Percentiles rank a stretch among this genome's conserved stretches.
Conservation (phyloP, 2,329 filamentous ascomycete genomes). For the Cladosporium austrohemisphaericum region DNA sequence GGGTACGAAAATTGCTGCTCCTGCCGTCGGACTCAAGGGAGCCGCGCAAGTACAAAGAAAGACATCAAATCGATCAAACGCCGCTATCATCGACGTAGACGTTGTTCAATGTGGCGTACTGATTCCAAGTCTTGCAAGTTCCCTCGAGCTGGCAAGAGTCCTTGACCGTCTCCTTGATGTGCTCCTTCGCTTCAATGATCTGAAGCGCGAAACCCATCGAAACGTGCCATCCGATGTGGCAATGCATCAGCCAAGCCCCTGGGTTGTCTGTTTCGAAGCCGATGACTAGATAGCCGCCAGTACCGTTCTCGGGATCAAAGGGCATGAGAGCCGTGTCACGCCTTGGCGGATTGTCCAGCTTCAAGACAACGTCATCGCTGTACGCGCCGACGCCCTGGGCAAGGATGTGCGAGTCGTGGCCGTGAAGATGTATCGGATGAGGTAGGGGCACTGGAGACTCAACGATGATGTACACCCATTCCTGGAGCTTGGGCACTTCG, state of each 20-base stretch:
- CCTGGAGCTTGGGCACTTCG: constrained; percentile 31
- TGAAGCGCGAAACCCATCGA: constrained; percentile 25
- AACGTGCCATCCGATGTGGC: constrained; percentile 27
- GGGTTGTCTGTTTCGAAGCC: constrained; percentile 31
- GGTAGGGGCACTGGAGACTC: constrained; percentile 35
- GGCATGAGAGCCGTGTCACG: constrained; percentile 30
- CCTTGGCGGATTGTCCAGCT: constrained; percentile 31
- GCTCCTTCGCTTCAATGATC: constrained; percentile 23
- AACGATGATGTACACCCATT: constrained; percentile 45
- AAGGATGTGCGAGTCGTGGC: constrained; percentile 43
- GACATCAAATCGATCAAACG: constrained; percentile 15
- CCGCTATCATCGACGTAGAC: constrained; percentile 20
- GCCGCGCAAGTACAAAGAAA: background rate
- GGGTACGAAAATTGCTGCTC: constrained; percentile 10
- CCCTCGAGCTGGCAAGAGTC: constrained; percentile 22
- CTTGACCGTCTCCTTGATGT: constrained; percentile 28
- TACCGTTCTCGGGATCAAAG: background rate
- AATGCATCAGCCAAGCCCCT: constrained; percentile 26
- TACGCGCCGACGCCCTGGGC: constrained; percentile 30
- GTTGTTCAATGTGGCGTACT: constrained; percentile 20
- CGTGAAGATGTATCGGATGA: constrained; percentile 29
- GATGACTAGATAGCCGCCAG: constrained; percentile 28
- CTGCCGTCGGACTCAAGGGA: background rate
- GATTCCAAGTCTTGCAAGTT: constrained; percentile 23
- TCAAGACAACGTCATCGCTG: constrained; percentile 18